Percentiles rank a stretch among this genome's conserved stretches.
These are phyloP conservation scores for Eucalyptus paniculata DNA, from an alignment of 345 rosid genomes.

Conservation along the genomic window DNA sequence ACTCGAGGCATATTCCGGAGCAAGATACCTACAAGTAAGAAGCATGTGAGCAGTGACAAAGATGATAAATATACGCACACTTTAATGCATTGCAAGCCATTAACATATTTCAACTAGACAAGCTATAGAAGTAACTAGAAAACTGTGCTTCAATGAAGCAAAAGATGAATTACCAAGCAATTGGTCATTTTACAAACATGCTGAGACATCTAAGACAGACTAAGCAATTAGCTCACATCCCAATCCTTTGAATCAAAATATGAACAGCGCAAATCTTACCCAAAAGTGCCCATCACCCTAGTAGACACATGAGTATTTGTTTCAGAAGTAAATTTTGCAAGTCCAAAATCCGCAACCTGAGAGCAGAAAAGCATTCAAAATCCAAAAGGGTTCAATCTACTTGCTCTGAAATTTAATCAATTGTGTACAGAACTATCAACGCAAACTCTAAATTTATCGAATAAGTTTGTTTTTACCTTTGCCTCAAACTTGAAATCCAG, in stretches of 20 bases:
- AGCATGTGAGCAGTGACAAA: neutral
- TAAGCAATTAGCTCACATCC: neutral
- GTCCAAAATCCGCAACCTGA: constrained; percentile 97
- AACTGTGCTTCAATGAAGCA: neutral
- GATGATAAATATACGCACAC: neutral
- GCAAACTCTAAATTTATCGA: neutral
- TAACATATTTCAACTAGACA: neutral
- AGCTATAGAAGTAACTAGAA: neutral
- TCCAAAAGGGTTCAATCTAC: neutral
- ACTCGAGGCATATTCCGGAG: constrained; percentile 94
- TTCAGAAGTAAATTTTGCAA: constrained; percentile 74
- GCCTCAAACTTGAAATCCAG: constrained; percentile 86
- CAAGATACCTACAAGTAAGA: constrained; percentile 45
- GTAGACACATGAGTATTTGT: constrained; percentile 92
- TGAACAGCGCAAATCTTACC: constrained; percentile 23
- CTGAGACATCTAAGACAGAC: neutral
- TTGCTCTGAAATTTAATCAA: neutral
- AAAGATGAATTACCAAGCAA: neutral
- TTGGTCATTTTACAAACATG: neutral
- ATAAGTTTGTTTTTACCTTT: constrained; percentile 27
- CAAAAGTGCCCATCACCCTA: constrained; percentile 97
- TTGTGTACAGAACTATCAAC: neutral
- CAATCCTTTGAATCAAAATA: neutral
- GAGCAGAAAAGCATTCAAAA: neutral
- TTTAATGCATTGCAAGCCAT: neutral